Base-by-base conservation (phyloP, 345 rosid genomes). In the Populus ilicifolia region DNA sequence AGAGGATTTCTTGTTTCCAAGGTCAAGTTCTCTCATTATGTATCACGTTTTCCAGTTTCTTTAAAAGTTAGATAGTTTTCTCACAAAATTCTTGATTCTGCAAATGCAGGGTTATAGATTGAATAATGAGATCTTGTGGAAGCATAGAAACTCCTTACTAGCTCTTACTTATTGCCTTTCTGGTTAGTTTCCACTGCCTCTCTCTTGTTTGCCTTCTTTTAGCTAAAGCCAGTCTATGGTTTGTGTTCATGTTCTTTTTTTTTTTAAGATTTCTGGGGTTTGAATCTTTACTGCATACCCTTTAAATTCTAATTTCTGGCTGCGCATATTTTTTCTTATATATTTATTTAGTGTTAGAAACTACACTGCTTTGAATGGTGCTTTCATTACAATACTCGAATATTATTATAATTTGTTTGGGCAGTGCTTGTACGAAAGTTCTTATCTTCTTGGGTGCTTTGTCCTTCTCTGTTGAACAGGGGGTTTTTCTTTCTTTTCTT, bases 111-210 rank as follows among this genome's bases (percentile, higher is more conserved):
- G 70, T 77, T 43, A 30, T 36, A 71, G 62, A 21, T 54, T 54
- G 62, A 54, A 20, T 54, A 54, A 23, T 54, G 25, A 71, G 66
- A 79, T 67, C 74, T 81, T 46, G 44, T 54, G 67, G 79, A 56
- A 67, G 72, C 46, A 71, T 35, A 72, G 48, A 59, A 59, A n/a
- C 14, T 59, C 6, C 63, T 20, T 62, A 50, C 76, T 80, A 36
- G 41, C 77, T 67, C 70, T 64, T 74, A 62, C 12, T 70, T 46
- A 1, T 41, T 27, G 7, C 67, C 79, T 27, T 75, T 80, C 81
- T 75, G 84, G 85, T 80, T 68, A 67, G 85, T 81, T 79, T 65
- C 52, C 79, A 50, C 29, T 74, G 29, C 56, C 61, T 63, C 30
- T 30, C 29, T 59, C 63, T 68, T 61, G 0, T 16, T 52, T 36